A percentile compares a stretch with the other conserved stretches of the same genome.
phyloP scores from a whole-genome alignment of 371 early-diverging fungal genomes.

The Mucor piriformis region DNA sequence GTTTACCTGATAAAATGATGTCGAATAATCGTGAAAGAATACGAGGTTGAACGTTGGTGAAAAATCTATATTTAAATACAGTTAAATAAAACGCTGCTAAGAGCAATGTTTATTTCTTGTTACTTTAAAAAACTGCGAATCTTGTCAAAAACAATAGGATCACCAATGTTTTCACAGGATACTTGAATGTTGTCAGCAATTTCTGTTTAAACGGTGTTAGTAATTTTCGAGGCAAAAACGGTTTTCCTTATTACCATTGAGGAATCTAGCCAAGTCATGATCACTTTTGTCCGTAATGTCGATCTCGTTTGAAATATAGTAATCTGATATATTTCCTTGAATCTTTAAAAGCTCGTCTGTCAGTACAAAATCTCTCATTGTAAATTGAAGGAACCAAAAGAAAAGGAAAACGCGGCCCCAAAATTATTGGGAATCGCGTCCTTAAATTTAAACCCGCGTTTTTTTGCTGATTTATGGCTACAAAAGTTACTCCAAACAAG shows the following conservation, averaged over 20 bases:
- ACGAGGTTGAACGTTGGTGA: conserved; percentile 37
- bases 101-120: conserved; percentile 3
- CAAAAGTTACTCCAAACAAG: too few relatives aligned
- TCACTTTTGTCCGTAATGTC: conserved; percentile 60
- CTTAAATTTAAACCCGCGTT: too few relatives aligned
- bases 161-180: conserved; percentile 57
- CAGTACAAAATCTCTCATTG: conserved; percentile 57
- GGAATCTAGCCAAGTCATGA: conserved; percentile 51
- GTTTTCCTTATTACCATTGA: conserved; percentile 43
- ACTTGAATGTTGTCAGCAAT: conserved; percentile 68
- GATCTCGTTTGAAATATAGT: conserved; percentile 61
- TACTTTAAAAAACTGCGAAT: conserved; percentile 77
- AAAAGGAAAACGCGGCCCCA: not conserved
- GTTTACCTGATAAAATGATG: conserved; percentile 65
- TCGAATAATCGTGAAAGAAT: conserved; percentile 53
- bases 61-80: conserved; percentile 22
- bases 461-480: too few relatives aligned
- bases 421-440: not conserved
- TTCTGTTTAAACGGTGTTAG: conserved; percentile 35
- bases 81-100: not conserved
- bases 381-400: not conserved
- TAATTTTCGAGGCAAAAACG: not conserved
- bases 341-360: conserved; percentile 75
- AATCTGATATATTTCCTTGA: conserved; percentile 62
- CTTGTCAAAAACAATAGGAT: conserved; percentile 59